phyloP scores from a whole-genome alignment of 225 moss, liverwort and hornwort genomes.

The Neckera pumila region DNA sequence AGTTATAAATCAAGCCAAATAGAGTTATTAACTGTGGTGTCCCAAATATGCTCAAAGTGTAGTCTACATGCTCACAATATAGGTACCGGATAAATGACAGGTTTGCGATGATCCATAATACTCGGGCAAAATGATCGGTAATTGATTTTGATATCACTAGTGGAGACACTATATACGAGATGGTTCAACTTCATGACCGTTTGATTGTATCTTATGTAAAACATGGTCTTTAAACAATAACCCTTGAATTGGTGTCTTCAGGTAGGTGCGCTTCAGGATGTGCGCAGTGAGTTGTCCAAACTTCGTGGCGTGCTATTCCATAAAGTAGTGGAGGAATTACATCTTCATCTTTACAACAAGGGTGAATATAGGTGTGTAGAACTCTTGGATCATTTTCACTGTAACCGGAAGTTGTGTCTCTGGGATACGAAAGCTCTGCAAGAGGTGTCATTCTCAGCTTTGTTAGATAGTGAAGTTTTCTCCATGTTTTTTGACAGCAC shows the following conservation, averaged over 20 bases:
- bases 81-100: neutral
- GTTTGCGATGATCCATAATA: neutral
- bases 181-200: neutral
- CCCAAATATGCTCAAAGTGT: neutral
- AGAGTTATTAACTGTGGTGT: neutral
- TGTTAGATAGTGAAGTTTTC: neutral
- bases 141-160: neutral
- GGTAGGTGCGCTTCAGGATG: constrained; percentile 99
- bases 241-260: constrained; percentile 11
- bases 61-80: neutral
- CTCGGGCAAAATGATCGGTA: neutral
- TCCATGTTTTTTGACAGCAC: neutral
- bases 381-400: neutral
- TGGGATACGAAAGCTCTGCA: neutral
- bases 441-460: neutral
- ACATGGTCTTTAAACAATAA: neutral
- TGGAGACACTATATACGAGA: neutral
- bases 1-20: neutral
- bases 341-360: constrained; percentile 96
- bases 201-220: neutral
- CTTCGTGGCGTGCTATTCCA: constrained; percentile 84
- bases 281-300: constrained; percentile 93
- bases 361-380: constrained; percentile 84
- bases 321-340: constrained; percentile 93
- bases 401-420: neutral